Evolutionary conservation across 2,329 filamentous ascomycete species (phyloP).

Genomic region (Pseudocercospora musae): DNA sequence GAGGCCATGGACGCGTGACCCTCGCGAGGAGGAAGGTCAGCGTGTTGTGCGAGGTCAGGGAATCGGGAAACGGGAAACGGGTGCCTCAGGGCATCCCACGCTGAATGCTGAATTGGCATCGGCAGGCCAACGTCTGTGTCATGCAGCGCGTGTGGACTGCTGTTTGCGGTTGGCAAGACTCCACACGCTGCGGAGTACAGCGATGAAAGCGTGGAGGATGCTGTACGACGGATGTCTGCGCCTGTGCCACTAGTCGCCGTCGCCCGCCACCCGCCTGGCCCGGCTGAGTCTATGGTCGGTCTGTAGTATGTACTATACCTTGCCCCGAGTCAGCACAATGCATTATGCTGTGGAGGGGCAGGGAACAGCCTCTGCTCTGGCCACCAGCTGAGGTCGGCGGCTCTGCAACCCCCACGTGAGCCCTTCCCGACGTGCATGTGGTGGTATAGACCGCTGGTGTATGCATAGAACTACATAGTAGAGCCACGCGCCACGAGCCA

Average conservation of each 20-base stretch:
- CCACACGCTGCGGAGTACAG: slow-evolving; percentile 5
- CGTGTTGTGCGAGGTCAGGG: slow-evolving; percentile 4
- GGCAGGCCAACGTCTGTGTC: slow-evolving; percentile 1
- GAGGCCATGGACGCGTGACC: slow-evolving; percentile 16
- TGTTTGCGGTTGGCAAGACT: slow-evolving; percentile 1
- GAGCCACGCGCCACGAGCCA: too few relatives aligned
- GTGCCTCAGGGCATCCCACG: slow-evolving; percentile 14
- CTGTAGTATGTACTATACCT: too few relatives aligned
- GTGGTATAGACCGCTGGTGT: too few relatives aligned
- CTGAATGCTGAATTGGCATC: slow-evolving; percentile 2
- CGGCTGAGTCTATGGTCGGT: not conserved
- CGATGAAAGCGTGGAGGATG: slow-evolving; percentile 13
- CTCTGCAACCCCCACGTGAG: not conserved
- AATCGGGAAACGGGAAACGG: too few relatives aligned
- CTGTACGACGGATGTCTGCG: slow-evolving; percentile 6
- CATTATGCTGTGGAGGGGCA: slow-evolving; percentile 4
- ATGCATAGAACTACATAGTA: too few relatives aligned
- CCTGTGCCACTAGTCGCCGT: not conserved
- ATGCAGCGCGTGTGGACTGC: not conserved
- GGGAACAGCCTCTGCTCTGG: not conserved
- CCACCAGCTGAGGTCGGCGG: not conserved
- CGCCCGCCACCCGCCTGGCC: not conserved
- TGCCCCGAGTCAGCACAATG: slow-evolving; percentile 6
- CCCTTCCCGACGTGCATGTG: too few relatives aligned
- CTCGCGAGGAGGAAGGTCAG: slow-evolving; percentile 16